phyloP scores from a whole-genome alignment of 139 green algal genomes.

The Volvox reticuliferus region DNA sequence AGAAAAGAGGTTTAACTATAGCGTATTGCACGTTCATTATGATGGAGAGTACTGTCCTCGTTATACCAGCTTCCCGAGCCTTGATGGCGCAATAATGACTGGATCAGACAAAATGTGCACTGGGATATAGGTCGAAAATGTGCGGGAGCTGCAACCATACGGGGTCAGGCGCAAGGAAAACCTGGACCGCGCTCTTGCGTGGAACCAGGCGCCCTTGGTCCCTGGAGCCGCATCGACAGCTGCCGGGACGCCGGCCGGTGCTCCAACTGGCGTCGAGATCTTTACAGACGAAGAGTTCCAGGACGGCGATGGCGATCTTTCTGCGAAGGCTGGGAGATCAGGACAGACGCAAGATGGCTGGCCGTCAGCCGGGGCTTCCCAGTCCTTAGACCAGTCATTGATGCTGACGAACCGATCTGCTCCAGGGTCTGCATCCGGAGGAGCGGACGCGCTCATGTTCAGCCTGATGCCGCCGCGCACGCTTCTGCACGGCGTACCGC shows the following conservation, averaged over 20 bases:
- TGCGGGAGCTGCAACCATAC: conserved; percentile 57
- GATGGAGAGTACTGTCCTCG: too few species aligned
- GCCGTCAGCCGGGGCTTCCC: not conserved
- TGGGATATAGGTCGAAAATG: conserved; percentile 32
- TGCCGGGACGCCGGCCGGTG: not conserved
- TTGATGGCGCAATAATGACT: too few species aligned
- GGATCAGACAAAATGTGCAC: too few species aligned
- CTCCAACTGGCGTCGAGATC: conserved; percentile 64
- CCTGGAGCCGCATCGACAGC: not conserved
- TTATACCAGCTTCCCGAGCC: too few species aligned
- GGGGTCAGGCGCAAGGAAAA: conserved; percentile 67
- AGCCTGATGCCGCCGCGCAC: conserved; percentile 1
- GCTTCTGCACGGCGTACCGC: conserved; percentile 1
- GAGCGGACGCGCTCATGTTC: conserved; percentile 3
- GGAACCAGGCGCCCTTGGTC: conserved; percentile 38
- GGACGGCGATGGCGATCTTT: conserved; percentile 32
- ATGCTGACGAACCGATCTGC: not conserved
- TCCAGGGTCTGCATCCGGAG: not conserved
- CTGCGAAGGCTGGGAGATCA: not conserved
- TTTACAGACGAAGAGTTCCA: conserved; percentile 85
- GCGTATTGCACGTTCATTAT: too few species aligned
- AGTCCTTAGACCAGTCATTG: not conserved
- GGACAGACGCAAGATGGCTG: not conserved
- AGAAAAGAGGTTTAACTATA: too few species aligned
- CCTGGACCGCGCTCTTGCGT: conserved; percentile 42